These are phyloP conservation scores for Nothophoma quercina DNA, from an alignment of 2,329 filamentous ascomycete genomes.

Conservation along the genomic window DNA sequence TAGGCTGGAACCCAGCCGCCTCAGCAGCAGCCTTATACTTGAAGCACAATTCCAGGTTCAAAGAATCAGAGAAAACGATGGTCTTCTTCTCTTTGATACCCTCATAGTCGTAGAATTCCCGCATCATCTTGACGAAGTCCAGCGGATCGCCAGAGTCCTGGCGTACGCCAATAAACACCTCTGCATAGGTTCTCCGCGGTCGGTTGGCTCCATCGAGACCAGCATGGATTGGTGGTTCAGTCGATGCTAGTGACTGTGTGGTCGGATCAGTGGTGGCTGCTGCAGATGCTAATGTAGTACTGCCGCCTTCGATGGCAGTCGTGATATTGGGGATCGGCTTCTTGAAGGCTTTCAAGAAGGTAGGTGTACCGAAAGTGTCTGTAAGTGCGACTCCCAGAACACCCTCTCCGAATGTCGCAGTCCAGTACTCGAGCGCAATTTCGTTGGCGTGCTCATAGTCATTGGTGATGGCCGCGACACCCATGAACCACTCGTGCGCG, in stretches of 20 bases:
- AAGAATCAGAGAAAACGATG: conserved; percentile 93
- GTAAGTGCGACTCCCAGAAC: conserved; percentile 89
- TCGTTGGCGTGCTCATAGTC: conserved; percentile 88
- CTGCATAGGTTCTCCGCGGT: conserved; percentile 71
- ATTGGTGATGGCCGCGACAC: conserved; percentile 86
- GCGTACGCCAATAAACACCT: conserved; percentile 82
- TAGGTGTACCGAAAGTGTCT: conserved; percentile 92
- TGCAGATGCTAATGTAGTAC: conserved; percentile 50
- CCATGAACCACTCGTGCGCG: conserved; percentile 99
- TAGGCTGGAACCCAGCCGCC: conserved; percentile 79
- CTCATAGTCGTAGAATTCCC: conserved; percentile 78
- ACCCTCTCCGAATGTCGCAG: conserved; percentile 85
- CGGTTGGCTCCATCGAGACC: conserved; percentile 51
- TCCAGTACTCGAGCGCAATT: conserved; percentile 84
- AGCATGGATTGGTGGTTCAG: conserved; percentile 54
- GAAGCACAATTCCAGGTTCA: conserved; percentile 89
- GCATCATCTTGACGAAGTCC: conserved; percentile 79
- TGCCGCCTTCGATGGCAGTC: conserved; percentile 51
- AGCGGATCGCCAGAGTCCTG: conserved; percentile 90
- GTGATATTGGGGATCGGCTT: conserved; percentile 64
- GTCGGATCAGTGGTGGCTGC: conserved; percentile 51
- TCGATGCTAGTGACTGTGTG: conserved; percentile 49
- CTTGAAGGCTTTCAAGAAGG: conserved; percentile 86
- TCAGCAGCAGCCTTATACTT: conserved; percentile 89
- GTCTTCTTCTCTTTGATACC: conserved; percentile 82